phyloP scores from a whole-genome alignment of 177 flowering plant genomes.

The Telopea speciosissima region DNA sequence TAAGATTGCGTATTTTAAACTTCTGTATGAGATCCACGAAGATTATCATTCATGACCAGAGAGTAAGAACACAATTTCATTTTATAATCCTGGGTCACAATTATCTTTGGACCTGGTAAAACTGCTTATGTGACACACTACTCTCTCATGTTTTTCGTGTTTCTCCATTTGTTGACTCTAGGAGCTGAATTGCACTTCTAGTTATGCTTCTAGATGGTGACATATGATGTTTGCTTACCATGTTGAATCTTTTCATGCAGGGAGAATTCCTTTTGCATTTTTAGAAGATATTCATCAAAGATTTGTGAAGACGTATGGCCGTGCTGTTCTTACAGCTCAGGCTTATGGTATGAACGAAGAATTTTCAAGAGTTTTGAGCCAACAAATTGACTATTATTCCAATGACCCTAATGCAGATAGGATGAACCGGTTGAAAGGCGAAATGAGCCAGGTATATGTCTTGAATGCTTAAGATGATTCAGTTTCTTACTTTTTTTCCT shows the following conservation, averaged over 20 bases:
- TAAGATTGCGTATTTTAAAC: no score
- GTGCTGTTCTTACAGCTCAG: constrained; percentile 61
- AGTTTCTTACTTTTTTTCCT: neutral
- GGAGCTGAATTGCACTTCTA: neutral
- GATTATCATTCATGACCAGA: no score
- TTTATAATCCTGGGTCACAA: neutral
- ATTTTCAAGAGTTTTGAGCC: constrained; percentile 74
- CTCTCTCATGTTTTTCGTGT: neutral
- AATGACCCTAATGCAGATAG: constrained; percentile 86
- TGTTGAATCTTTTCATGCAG: constrained; percentile 29
- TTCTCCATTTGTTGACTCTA: neutral
- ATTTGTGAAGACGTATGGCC: constrained; percentile 78
- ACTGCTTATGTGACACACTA: neutral
- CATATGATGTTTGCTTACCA: neutral
- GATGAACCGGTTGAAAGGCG: constrained; percentile 73
- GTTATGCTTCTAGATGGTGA: neutral
- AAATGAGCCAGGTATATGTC: constrained; percentile 69
- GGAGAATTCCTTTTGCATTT: constrained; percentile 89
- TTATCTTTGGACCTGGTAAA: neutral
- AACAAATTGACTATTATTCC: constrained; percentile 73
- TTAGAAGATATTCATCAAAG: constrained; percentile 86
- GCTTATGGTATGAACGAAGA: constrained; percentile 96
- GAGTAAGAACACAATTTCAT: neutral
- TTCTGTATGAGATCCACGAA: no score
- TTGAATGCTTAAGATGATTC: neutral